Percentiles rank a stretch among this genome's conserved stretches.
Conservation (phyloP, 2,329 filamentous ascomycete species). For the Scedosporium aurantiacum region DNA sequence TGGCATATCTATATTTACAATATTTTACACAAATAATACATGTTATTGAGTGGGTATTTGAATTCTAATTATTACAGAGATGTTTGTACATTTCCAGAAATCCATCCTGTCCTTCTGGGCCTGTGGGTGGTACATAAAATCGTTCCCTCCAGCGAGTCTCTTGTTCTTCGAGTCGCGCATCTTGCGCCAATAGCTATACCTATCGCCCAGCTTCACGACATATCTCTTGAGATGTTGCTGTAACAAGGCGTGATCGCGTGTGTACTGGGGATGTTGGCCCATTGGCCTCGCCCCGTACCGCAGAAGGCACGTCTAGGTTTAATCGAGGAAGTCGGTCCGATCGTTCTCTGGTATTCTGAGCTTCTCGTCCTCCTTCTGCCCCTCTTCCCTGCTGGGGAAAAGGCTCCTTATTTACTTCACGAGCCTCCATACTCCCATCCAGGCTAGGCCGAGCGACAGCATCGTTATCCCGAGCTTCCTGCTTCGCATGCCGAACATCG, state of each 20-base stretch:
- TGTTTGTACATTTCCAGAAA: neutral
- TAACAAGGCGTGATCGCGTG: neutral
- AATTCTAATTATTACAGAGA: neutral
- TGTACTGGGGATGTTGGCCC: no score
- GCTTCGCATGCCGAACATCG: conserved; percentile 61
- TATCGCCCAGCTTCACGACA: neutral
- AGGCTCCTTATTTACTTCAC: neutral
- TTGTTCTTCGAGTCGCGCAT: neutral
- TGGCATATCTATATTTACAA: neutral
- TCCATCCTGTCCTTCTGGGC: no score
- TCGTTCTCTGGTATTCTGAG: no score
- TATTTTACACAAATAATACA: neutral
- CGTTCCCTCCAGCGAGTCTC: neutral
- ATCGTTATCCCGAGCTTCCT: conserved; percentile 55
- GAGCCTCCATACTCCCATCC: conserved; percentile 56
- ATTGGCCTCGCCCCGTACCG: no score
- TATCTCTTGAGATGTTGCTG: neutral
- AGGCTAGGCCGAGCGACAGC: conserved; percentile 57
- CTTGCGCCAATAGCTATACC: neutral
- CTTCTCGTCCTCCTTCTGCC: no score
- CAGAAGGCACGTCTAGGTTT: no score
- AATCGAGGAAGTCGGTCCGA: no score
- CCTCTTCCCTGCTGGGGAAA: neutral
- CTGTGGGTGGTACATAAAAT: neutral
- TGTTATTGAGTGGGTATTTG: conserved; percentile 5